Evolutionary conservation across 2,329 filamentous ascomycete species (phyloP), one percentile per base, ranked within the genome.

Genomic region (Ophiostoma sp.): DNA sequence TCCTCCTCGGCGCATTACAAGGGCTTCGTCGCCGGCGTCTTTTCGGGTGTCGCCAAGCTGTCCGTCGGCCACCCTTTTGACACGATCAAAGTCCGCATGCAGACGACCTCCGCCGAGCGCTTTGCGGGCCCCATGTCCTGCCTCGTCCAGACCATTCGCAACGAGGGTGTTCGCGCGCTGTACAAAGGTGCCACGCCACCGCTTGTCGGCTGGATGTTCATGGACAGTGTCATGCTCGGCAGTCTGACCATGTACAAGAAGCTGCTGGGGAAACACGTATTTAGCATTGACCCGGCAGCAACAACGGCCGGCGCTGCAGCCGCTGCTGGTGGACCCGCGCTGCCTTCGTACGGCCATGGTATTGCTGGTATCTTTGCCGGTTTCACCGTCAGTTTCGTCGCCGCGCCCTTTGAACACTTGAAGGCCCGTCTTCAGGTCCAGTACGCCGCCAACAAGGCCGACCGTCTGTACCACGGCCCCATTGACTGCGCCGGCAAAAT

Each of bases 1-100:
- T 74, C 76, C 66, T 75, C 77, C 76, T 77, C 75, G 78, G 88
- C 85, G 77, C 91, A 93, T 80, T 98, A 98, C 85, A 95, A 93
- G 79, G 96, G 95, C n/a, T 99, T 98, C 80, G 93, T 98, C 36
- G 96, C 93, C 0, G 96, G 96, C n/a, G 90, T 98, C 7, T 98
- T 98, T 80, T 97, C 93, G 50, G 96, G 96, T 31, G 92, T 98
- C 79, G 91, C 95, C 74, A 98, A 98, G 84, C 85, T 98, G 73
- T 90, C 89, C 78, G 87, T 91, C 79, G 89, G 89, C 74, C 89
- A 91, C 79, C 89, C 93, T 31, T 98, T 99, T 84, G 96, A 99
- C 83, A 98, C 96, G 0, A 90, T 99, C 82, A 99, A 99, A 83
- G 95, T 98, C 71, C 93, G 96, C 42, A 86, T 99, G 22, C 96